Evolutionary conservation across 768 basidiomycete species (phyloP), one percentile per base, ranked within the genome.

Genomic region (Lactarius psammicola): DNA sequence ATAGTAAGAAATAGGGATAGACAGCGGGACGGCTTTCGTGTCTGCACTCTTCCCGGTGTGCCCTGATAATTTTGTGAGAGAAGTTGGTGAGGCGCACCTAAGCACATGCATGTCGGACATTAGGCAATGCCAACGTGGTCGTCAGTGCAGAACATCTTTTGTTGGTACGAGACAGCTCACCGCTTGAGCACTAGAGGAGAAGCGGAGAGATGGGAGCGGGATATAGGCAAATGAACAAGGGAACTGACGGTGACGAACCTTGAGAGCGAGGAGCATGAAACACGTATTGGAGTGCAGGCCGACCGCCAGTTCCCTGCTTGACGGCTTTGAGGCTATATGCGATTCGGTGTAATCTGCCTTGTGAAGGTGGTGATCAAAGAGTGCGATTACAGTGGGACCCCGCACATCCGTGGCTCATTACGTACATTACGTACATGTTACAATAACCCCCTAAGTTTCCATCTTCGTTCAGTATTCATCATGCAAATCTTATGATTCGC

Each of bases 91-190:
- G 53, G 76, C 82, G 67, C 70, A 95, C 95, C 94, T 95, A 71
- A 99, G 78, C 1, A 98, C 97, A 75, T 97, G 90, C 54, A 96
- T 97, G 80, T 99, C 97, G 53, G 92, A 95, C 9, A 96, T 99
- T 68, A 99, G 80, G 23, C 97, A 73, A 99, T 94, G 20, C 97
- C 97, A 71, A 97, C 88, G 79, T 99, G 97, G 77, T 98, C 95
- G 74, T 99, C 97, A 87, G 98, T 96, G 73, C 95, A 85, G 78
- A 95, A 97, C 89, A 98, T 92, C 84, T 99, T 99, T 81, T 98
- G 95, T 75, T 99, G 97, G 82, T 98, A 98, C 23, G 93, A 94
- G 18, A 95, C 60, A 99, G 84, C 76, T 98, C 96, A 66, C 97
- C 96, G 17, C 94, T 95, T 31, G 97, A 98, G 77, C 97, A 86